Evolutionary conservation across 2,329 filamentous ascomycete genomes (phyloP).

Genomic region (Diaporthe capsici): DNA sequence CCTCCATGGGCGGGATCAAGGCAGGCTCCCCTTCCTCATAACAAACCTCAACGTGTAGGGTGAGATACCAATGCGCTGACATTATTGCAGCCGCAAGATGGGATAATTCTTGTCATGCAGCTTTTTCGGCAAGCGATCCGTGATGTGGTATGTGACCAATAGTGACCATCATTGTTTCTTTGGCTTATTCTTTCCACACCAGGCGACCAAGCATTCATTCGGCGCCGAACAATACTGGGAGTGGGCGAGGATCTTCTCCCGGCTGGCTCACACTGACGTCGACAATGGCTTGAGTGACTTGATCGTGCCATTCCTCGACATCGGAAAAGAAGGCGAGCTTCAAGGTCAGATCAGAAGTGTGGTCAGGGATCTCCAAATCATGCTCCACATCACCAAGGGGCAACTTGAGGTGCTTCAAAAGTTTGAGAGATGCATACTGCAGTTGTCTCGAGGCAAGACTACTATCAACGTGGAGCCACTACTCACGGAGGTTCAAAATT

Average conservation of each 20-base stretch:
- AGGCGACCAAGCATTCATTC: slow-evolving; percentile 56
- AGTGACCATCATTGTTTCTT: accelerated
- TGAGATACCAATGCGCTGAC: not conserved
- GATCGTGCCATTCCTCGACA: slow-evolving; percentile 53
- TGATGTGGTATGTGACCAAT: slow-evolving; percentile 31
- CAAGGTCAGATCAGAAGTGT: slow-evolving; percentile 62
- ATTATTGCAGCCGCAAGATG: slow-evolving; percentile 19
- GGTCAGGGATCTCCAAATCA: slow-evolving; percentile 63
- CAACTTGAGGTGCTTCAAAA: slow-evolving; percentile 52
- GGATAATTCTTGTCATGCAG: slow-evolving; percentile 31
- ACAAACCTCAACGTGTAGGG: accelerated
- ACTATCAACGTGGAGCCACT: slow-evolving; percentile 39
- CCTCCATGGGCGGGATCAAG: slow-evolving; percentile 57
- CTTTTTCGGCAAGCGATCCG: slow-evolving; percentile 39
- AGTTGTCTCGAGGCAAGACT: slow-evolving; percentile 33
- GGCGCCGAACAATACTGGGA: slow-evolving; percentile 56
- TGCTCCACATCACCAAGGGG: slow-evolving; percentile 55
- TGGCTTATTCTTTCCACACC: accelerated
- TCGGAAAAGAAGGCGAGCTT: slow-evolving; percentile 58
- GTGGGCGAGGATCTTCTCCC: slow-evolving; percentile 49
- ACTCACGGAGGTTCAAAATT: slow-evolving; percentile 43
- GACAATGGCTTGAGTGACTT: slow-evolving; percentile 40
- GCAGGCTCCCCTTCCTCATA: slow-evolving; percentile 46
- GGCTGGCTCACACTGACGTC: slow-evolving; percentile 47
- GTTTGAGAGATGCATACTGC: slow-evolving; percentile 47